phyloP scores from a whole-genome alignment of 805 yeast genomes.

The Grigorovia humatica region DNA sequence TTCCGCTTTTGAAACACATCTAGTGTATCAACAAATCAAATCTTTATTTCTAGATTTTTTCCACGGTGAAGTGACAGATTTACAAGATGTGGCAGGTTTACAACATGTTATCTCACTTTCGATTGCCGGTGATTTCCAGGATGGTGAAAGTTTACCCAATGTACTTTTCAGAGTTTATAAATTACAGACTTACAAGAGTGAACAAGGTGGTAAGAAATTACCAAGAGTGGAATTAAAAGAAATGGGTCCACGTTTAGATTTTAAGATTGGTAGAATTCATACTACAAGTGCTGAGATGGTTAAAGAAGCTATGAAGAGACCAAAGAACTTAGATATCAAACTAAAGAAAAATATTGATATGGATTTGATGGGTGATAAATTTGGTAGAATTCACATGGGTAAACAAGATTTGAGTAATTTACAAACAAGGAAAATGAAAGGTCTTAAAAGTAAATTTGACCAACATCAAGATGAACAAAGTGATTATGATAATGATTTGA shows the following conservation, averaged over 20 bases:
- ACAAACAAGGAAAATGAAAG: constrained; percentile 98
- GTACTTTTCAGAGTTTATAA: constrained; percentile 88
- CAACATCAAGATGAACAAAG: constrained; percentile 38
- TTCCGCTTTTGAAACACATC: constrained; percentile 80
- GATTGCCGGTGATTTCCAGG: constrained; percentile 65
- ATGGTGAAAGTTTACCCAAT: constrained; percentile 57
- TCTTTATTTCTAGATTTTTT: constrained; percentile 85
- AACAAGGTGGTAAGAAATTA: constrained; percentile 54
- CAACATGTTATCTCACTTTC: constrained; percentile 82
- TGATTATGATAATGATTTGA: constrained; percentile 31
- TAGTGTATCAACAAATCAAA: constrained; percentile 74
- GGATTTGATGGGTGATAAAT: constrained; percentile 89
- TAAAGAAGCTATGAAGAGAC: constrained; percentile 75
- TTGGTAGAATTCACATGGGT: constrained; percentile 94
- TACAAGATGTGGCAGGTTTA: constrained; percentile 89
- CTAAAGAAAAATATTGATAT: constrained; percentile 80
- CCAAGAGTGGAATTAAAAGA: constrained; percentile 94
- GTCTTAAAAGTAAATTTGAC: constrained; percentile 79
- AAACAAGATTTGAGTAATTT: constrained; percentile 81
- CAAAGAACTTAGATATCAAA: constrained; percentile 73
- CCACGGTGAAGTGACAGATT: constrained; percentile 69
- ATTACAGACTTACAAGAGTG: constrained; percentile 69
- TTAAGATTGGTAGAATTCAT: constrained; percentile 79
- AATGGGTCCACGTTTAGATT: constrained; percentile 91
- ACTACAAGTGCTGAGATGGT: constrained; percentile 78